Conservation (phyloP, 2,329 filamentous ascomycete species). For the Alternaria atra region DNA sequence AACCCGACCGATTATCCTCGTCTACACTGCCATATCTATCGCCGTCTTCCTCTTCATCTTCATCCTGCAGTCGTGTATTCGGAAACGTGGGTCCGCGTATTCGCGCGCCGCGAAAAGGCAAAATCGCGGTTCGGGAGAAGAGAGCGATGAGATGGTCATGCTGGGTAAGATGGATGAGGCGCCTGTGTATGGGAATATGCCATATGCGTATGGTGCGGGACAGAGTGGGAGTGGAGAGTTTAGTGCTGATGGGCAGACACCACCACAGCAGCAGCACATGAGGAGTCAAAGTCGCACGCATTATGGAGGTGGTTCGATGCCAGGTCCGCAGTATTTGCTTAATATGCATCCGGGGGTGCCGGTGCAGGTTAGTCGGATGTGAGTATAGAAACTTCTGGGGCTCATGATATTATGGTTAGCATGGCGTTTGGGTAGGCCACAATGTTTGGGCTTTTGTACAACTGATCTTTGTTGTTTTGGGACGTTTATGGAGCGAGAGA, state of each 20-base stretch:
- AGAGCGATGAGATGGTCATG: conserved; percentile 36
- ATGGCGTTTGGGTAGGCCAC: background rate
- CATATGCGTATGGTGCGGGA: conserved; percentile 12
- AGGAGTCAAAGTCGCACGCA: conserved; percentile 1
- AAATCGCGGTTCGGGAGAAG: conserved; percentile 22
- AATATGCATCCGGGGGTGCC: conserved; percentile 52
- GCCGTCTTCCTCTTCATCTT: conserved; percentile 33
- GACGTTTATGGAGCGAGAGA: background rate
- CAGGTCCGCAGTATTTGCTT: conserved; percentile 48
- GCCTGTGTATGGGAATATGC: background rate
- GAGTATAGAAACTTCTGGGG: background rate
- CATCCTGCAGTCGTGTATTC: conserved; percentile 35
- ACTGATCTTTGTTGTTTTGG: background rate
- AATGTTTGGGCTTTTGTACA: background rate
- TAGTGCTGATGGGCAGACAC: conserved; percentile 16
- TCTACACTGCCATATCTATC: conserved; percentile 40
- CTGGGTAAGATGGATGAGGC: conserved; percentile 26
- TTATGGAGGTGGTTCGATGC: conserved; percentile 47
- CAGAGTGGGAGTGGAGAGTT: conserved; percentile 14
- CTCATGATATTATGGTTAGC: conserved; percentile 8
- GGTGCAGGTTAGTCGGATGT: conserved; percentile 34
- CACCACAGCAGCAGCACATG: conserved; percentile 7
- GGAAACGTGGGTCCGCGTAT: conserved; percentile 38
- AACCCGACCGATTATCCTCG: conserved; percentile 34
- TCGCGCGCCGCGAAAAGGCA: conserved; percentile 24